Base-by-base conservation (phyloP, 169 alveolate genomes). In the Theileria parva region DNA sequence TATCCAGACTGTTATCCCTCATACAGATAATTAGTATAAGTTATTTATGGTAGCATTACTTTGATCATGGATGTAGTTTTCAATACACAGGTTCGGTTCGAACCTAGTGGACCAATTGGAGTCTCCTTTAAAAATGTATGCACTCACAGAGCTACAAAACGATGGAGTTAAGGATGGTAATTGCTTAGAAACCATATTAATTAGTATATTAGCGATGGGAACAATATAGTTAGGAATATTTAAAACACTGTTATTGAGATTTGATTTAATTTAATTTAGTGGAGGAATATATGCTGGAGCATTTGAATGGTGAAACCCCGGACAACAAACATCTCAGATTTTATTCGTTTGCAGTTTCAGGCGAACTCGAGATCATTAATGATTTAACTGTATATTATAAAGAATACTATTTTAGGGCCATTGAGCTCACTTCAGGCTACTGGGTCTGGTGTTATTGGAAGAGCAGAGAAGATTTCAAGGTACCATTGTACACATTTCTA, bases 361-460 rank as follows among this genome's bases (percentile, higher is more conserved):
- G 91, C 11, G 87, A 86, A 19, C 68, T 85, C 39, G 79, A 77
- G 67, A 78, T 39, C 39, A 85, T 85, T 87, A 85, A 85, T 30
- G 61, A 78, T 27, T 69, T 85, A 71, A 85, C 81, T 9, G 28
- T 12, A 0, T 59, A 66, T n/a, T 85, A 85, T 81, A 85, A 78
- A 39, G 51, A 69, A 32, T 77, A 13, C 79, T 85, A 67, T 53
- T 85, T 85, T 65, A 78, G 70, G 25, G 87, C 91, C 2, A 65
- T 85, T 51, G 91, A 85, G 50, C 60, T 85, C 73, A 77, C 91
- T 21, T 25, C 74, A 0, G 87, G 87, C 70, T 86, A 85, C 80
- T 89, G 94, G 94, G 94, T 84, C 55, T 89, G 94, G 94, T 83
- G 92, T 53, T 77, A 63, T 44, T 89, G 94, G 94, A 28, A 81